phyloP scores from a whole-genome alignment of 805 yeast species.

The Clavispora vitiphila region DNA sequence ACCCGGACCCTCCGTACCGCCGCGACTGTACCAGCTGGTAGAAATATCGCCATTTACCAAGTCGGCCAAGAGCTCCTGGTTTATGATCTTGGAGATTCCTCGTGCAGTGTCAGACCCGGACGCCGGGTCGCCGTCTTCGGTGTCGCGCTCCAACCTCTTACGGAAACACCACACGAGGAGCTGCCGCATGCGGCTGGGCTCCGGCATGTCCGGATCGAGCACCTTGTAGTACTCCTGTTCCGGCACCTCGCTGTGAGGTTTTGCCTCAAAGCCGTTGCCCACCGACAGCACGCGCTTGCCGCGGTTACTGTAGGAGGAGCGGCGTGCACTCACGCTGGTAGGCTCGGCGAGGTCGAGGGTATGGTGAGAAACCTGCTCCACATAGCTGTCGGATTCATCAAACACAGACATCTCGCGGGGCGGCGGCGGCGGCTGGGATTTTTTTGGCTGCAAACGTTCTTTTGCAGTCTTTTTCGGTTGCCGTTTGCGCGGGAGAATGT shows the following conservation, averaged over 20 bases:
- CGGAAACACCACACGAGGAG: constrained; percentile 64
- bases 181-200: constrained; percentile 69
- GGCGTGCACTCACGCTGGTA: constrained; percentile 27
- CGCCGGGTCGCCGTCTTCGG: constrained; percentile 9
- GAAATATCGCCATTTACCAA: constrained; percentile 54
- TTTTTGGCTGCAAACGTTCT: neutral
- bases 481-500: neutral
- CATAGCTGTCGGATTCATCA: constrained; percentile 18
- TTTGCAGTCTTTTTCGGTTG: neutral
- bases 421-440: neutral
- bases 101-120: constrained; percentile 39
- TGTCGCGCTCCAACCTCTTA: constrained; percentile 37
- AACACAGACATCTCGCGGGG: neutral
- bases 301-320: constrained; percentile 51
- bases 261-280: constrained; percentile 66
- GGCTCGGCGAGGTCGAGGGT: constrained; percentile 17
- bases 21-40: constrained; percentile 63
- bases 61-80: constrained; percentile 58
- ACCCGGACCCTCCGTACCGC: constrained; percentile 17
- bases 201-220: constrained; percentile 58
- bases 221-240: constrained; percentile 54
- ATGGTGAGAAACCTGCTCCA: constrained; percentile 29
- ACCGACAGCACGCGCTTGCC: constrained; percentile 72
- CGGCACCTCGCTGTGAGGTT: constrained; percentile 61
- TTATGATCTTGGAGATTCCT: constrained; percentile 57